Conservation (phyloP, 2,329 filamentous ascomycete genomes). For the Leptosphaerulina australis region DNA sequence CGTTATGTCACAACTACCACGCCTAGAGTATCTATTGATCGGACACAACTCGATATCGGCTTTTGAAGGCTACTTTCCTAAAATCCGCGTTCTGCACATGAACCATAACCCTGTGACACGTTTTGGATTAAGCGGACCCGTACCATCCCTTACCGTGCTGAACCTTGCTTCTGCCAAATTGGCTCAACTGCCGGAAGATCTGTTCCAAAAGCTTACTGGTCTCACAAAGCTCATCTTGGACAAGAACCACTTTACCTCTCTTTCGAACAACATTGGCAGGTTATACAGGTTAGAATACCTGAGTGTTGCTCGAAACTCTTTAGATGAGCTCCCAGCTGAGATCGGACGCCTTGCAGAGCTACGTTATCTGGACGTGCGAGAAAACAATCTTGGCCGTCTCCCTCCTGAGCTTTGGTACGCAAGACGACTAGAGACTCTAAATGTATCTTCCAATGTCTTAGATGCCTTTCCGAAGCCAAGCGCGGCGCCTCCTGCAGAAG, state of each 20-base stretch:
- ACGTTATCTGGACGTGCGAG: slow-evolving; percentile 82
- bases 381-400: slow-evolving; percentile 89
- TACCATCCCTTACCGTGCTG: slow-evolving; percentile 82
- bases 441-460: slow-evolving; percentile 93
- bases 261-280: slow-evolving; percentile 84
- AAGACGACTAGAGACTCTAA: slow-evolving; percentile 85
- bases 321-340: slow-evolving; percentile 82
- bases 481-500: slow-evolving; percentile 66
- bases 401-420: slow-evolving; percentile 98
- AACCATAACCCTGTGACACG: slow-evolving; percentile 96
- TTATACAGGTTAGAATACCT: slow-evolving; percentile 85
- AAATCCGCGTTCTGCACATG: slow-evolving; percentile 80
- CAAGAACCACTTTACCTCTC: slow-evolving; percentile 92
- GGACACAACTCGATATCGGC: slow-evolving; percentile 93
- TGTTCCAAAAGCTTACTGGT: slow-evolving; percentile 86
- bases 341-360: slow-evolving; percentile 88
- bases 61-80: slow-evolving; percentile 87
- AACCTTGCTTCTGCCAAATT: slow-evolving; percentile 92
- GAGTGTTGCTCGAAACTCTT: slow-evolving; percentile 89
- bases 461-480: slow-evolving; percentile 86
- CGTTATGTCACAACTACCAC: slow-evolving; percentile 80
- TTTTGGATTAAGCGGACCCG: slow-evolving; percentile 78
- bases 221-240: slow-evolving; percentile 87
- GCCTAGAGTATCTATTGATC: slow-evolving; percentile 83
- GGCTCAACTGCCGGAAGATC: slow-evolving; percentile 81